Conservation (phyloP, 352 stramenopile genomes). For the Discostella stelligera region DNA sequence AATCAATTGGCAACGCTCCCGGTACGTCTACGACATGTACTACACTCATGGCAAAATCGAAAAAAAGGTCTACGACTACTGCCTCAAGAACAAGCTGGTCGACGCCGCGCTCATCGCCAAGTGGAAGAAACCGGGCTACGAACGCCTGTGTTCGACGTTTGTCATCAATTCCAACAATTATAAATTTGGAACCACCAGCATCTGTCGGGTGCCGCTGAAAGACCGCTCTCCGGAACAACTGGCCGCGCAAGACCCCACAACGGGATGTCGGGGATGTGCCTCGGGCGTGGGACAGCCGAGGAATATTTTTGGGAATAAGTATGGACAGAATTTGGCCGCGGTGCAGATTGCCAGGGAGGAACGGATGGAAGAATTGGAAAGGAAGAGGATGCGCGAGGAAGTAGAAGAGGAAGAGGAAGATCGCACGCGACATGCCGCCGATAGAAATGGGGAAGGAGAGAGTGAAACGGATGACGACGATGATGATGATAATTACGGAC, state of each 20-base stretch:
- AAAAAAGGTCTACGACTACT: slow-evolving; percentile 97
- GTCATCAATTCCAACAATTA: slow-evolving; percentile 99
- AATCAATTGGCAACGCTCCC: slow-evolving; percentile 98
- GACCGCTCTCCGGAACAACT: slow-evolving; percentile 89
- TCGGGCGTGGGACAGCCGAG: slow-evolving; percentile 88
- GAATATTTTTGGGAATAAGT: slow-evolving; percentile 99
- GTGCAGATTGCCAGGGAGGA: slow-evolving; percentile 93
- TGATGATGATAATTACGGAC: slow-evolving; percentile 73
- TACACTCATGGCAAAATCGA: slow-evolving; percentile 95
- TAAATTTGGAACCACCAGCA: slow-evolving; percentile 97
- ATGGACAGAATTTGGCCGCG: slow-evolving; percentile 95
- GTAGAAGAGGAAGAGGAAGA: slow-evolving; percentile 41
- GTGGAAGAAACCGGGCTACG: slow-evolving; percentile 99
- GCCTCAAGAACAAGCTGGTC: slow-evolving; percentile 88
- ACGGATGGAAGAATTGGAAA: slow-evolving; percentile 66
- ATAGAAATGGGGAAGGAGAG: slow-evolving; percentile 44
- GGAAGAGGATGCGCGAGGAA: slow-evolving; percentile 78
- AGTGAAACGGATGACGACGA: slow-evolving; percentile 57
- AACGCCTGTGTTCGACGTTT: slow-evolving; percentile 96
- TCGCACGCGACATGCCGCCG: slow-evolving; percentile 28
- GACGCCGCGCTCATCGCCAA: slow-evolving; percentile 97
- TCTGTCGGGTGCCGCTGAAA: slow-evolving; percentile 95
- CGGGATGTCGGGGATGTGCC: slow-evolving; percentile 95
- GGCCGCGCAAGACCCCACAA: slow-evolving; percentile 87
- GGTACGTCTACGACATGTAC: slow-evolving; percentile 99